Conservation (phyloP, 345 rosid species). For the Citrus sp. region DNA sequence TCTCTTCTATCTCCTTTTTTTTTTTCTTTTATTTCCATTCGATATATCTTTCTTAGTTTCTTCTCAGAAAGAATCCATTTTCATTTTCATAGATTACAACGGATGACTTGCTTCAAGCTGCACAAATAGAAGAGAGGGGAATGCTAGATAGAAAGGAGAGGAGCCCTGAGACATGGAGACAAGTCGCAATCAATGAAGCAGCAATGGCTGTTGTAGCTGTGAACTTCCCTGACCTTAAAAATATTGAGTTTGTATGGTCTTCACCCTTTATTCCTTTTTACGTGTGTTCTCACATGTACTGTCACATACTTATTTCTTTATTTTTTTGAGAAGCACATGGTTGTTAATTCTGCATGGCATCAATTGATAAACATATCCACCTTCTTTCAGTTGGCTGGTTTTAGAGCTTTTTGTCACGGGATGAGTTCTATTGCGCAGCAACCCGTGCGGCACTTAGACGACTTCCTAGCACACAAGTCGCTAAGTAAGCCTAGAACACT, state of each 20-base stretch:
- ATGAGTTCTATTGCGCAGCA: no score
- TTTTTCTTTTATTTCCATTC: background rate
- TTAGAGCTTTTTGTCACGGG: background rate
- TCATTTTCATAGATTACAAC: conserved; percentile 75
- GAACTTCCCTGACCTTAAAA: conserved; percentile 87
- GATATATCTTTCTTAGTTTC: background rate
- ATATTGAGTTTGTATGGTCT: conserved; percentile 77
- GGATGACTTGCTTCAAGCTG: conserved; percentile 92
- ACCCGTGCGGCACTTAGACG: no score
- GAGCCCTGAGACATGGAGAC: conserved; percentile 76
- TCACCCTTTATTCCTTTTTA: conserved; percentile 7
- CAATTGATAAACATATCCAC: background rate
- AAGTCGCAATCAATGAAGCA: conserved; percentile 88
- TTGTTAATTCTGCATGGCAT: background rate
- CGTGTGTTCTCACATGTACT: background rate
- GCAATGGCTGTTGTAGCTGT: conserved; percentile 94
- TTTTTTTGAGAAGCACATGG: no score
- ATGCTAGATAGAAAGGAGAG: conserved; percentile 83
- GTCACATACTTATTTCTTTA: background rate
- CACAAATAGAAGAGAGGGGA: conserved; percentile 96
- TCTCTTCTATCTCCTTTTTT: background rate
- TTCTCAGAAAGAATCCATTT: background rate
- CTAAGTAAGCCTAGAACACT: no score
- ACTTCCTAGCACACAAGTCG: no score
- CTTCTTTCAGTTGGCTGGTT: background rate